Base-by-base conservation (phyloP, 2,329 filamentous ascomycete species). In the Emergomyces pasteurianus region DNA sequence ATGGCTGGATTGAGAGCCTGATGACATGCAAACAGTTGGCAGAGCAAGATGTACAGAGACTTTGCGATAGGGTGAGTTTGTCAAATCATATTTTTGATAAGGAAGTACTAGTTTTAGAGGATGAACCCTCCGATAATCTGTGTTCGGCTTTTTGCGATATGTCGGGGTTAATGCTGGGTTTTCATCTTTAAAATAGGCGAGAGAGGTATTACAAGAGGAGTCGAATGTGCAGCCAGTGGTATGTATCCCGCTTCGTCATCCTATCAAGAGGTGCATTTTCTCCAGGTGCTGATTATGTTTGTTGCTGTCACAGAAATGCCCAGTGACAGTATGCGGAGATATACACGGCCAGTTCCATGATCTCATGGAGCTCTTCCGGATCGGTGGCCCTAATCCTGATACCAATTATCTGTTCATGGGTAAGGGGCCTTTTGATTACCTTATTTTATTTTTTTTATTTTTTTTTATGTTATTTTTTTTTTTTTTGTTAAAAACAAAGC, bases 371-470 rank as follows among this genome's bases (percentile, higher is more conserved):
- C 85, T 99, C 59, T 99, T 99, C 84, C 95, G 95, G 80, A 97
- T 99, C 75, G 94, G 94, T 68, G 94, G 94, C 60, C 91, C 92
- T 63, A 96, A 96, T 74, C 94, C 94, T 67, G 94, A 99, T 77
- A 97, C 94, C 73, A 97, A 97, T 81, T 97, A 97, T 78, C 87
- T 97, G 67, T 97, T 97, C 80, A 97, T 99, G 91, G 92, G 90
- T 94, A 79, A 72, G 85, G 70, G 21, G n/a, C 4, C 46, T 49
- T 26, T 23, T 6, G 43, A 21, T 23, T 12, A 16, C 16, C 18
- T 18, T 14, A 16, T 23, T 3, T 18, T 10, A 18, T 31, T 31
- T 31, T 31, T 31, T 31, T 31, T 31, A 3, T 31, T 7, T 31
- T 38, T 28, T 54, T 38, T 58, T 58, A 57, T 36, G 59, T 28